These are phyloP conservation scores for Xylaria sp. DNA, from an alignment of 2,329 filamentous ascomycete genomes.

Conservation along the genomic window DNA sequence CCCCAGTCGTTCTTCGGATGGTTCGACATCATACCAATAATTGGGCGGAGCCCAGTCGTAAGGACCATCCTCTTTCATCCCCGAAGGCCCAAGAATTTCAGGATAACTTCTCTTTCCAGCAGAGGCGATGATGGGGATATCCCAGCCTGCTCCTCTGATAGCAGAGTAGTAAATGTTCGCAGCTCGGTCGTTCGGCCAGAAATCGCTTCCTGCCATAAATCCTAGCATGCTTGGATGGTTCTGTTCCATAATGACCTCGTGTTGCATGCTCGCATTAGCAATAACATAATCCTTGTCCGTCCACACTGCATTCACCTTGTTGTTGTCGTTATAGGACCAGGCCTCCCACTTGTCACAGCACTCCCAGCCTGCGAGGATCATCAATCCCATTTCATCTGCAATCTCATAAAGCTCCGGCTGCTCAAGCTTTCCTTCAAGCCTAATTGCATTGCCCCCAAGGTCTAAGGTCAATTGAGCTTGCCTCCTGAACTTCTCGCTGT, in stretches of 20 bases:
- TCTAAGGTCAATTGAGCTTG: conserved; percentile 67
- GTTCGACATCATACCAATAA: conserved; percentile 67
- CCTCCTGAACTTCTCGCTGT: conserved; percentile 57
- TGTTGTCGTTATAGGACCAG: conserved; percentile 69
- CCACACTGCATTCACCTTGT: conserved; percentile 59
- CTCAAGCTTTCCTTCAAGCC: conserved; percentile 73
- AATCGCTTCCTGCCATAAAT: conserved; percentile 71
- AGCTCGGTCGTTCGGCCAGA: conserved; percentile 69
- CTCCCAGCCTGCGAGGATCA: conserved; percentile 73
- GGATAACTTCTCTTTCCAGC: conserved; percentile 67
- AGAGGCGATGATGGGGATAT: conserved; percentile 66
- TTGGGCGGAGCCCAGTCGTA: conserved; percentile 75
- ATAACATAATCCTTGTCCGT: conserved; percentile 64
- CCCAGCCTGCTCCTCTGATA: conserved; percentile 64
- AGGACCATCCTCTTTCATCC: conserved; percentile 74
- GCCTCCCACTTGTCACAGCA: conserved; percentile 77
- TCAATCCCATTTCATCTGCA: conserved; percentile 68
- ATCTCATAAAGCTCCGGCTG: conserved; percentile 70
- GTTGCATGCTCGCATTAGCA: conserved; percentile 65
- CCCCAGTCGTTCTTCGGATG: conserved; percentile 57
- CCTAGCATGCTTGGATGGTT: conserved; percentile 67
- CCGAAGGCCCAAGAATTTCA: conserved; percentile 62
- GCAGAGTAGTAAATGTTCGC: conserved; percentile 64
- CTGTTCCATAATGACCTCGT: conserved; percentile 71
- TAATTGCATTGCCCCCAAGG: conserved; percentile 71